Conservation (phyloP, 1,284 basidiomycete genomes). For the Phellopilus nigrolimitatus region DNA sequence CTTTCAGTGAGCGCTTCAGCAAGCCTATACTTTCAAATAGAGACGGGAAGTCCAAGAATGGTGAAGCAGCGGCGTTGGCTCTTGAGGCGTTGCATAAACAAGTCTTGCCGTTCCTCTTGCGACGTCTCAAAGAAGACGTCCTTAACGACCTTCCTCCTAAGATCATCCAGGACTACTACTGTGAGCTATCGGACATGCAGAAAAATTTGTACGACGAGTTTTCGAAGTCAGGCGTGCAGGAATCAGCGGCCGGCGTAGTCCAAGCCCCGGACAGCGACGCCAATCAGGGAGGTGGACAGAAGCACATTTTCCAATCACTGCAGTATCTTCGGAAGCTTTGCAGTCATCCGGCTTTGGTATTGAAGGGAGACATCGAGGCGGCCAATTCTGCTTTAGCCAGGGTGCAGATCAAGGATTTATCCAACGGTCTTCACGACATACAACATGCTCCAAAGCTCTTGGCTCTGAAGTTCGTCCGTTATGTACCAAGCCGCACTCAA, state of each 20-base stretch:
- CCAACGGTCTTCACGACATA: constrained; percentile 66
- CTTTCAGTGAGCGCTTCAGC: constrained; percentile 94
- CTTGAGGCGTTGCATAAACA: constrained; percentile 98
- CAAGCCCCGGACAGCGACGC: constrained; percentile 34
- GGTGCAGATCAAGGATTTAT: constrained; percentile 36
- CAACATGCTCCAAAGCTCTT: constrained; percentile 92
- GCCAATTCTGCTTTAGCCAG: constrained; percentile 62
- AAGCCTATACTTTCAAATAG: constrained; percentile 95
- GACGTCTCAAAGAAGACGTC: constrained; percentile 97
- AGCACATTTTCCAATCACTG: constrained; percentile 93
- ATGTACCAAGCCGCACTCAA: no score
- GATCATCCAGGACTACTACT: constrained; percentile 99
- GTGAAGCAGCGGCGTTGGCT: constrained; percentile 91
- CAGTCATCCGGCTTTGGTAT: constrained; percentile 91
- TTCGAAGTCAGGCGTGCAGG: constrained; percentile 71
- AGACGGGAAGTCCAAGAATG: constrained; percentile 92
- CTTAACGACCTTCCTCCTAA: constrained; percentile 95
- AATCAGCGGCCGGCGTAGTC: constrained; percentile 62
- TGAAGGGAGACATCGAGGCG: constrained; percentile 63
- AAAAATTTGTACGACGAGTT: constrained; percentile 93
- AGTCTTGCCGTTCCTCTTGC: constrained; percentile 96
- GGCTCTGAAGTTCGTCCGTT: constrained; percentile 78
- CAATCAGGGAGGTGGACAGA: constrained; percentile 46
- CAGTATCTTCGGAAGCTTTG: constrained; percentile 98
- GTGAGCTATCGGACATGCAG: constrained; percentile 93